phyloP scores from a whole-genome alignment of 495 filamentous ascomycete species.

The Lophiostoma macrostomum region DNA sequence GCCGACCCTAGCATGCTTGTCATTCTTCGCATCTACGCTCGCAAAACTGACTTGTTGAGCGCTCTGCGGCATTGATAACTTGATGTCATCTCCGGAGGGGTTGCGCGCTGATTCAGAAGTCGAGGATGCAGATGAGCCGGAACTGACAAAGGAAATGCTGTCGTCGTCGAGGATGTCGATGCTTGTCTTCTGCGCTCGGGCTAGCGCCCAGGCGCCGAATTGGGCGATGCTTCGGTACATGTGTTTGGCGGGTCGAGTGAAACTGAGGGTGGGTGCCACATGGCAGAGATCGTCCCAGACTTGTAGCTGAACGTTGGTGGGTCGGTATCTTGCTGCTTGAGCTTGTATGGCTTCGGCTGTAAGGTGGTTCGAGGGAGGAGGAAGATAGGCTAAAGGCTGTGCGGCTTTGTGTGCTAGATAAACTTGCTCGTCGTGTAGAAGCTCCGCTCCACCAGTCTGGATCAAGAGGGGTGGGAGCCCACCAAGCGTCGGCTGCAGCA shows the following conservation, averaged over 20 bases:
- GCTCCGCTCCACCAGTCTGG: constrained; percentile 80
- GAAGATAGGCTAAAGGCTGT: constrained; percentile 69
- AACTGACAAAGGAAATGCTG: constrained; percentile 63
- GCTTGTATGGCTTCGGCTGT: constrained; percentile 63
- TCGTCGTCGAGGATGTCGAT: constrained; percentile 83
- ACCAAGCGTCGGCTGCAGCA: constrained; percentile 79
- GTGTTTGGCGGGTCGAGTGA: constrained; percentile 88
- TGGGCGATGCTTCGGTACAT: constrained; percentile 90
- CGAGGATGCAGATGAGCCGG: constrained; percentile 40
- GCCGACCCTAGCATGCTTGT: constrained; percentile 50
- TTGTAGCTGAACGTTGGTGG: constrained; percentile 92
- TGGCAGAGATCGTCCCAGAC: constrained; percentile 95
- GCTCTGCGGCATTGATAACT: constrained; percentile 29
- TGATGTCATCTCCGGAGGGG: constrained; percentile 28
- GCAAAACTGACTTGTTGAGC: constrained; percentile 29
- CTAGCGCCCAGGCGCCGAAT: constrained; percentile 86
- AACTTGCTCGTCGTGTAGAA: constrained; percentile 88
- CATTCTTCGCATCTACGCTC: constrained; percentile 7
- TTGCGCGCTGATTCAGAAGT: constrained; percentile 8
- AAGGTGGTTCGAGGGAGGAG: constrained; percentile 44
- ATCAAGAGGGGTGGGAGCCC: constrained; percentile 85
- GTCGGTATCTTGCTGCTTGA: constrained; percentile 61
- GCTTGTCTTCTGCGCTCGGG: constrained; percentile 70
- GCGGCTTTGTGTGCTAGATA: constrained; percentile 94
- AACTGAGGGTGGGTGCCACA: constrained; percentile 84